Percentiles rank a stretch among this genome's conserved stretches.
Conservation (phyloP, 129 eudicot genomes). For the Smallanthus sonchifolius region DNA sequence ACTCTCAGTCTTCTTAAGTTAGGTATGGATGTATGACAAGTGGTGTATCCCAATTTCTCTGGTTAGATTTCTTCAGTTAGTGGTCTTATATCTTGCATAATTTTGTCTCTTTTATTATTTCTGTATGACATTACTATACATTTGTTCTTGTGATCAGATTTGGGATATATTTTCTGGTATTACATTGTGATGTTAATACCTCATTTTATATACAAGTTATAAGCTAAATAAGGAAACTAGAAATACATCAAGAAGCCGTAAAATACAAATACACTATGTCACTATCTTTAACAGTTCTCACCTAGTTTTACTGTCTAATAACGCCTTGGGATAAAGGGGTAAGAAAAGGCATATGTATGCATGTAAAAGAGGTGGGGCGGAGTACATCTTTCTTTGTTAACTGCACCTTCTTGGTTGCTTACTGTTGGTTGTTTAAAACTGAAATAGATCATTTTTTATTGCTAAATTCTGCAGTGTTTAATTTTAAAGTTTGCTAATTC, state of each 20-base stretch:
- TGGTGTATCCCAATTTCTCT: background rate
- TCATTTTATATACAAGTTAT: background rate
- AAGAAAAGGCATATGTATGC: background rate
- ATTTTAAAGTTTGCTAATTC: background rate
- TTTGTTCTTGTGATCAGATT: background rate
- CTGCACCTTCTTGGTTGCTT: background rate
- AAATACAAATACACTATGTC: background rate
- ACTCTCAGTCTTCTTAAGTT: background rate
- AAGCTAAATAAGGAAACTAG: background rate
- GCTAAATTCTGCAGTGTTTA: background rate
- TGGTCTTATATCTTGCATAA: background rate
- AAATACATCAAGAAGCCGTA: background rate
- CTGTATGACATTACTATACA: background rate
- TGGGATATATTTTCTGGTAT: background rate
- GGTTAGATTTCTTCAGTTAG: background rate
- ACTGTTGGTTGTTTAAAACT: background rate
- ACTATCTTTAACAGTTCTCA: background rate
- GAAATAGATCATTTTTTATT: background rate
- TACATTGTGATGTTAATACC: background rate
- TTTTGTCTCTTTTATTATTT: background rate
- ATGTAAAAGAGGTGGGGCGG: background rate
- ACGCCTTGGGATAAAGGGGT: background rate
- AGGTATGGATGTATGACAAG: background rate
- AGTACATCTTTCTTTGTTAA: too few species aligned
- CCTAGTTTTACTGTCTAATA: background rate